These are phyloP conservation scores for Triticum monococcum DNA, from an alignment of 176 grass and related monocot species.

Conservation along the genomic window DNA sequence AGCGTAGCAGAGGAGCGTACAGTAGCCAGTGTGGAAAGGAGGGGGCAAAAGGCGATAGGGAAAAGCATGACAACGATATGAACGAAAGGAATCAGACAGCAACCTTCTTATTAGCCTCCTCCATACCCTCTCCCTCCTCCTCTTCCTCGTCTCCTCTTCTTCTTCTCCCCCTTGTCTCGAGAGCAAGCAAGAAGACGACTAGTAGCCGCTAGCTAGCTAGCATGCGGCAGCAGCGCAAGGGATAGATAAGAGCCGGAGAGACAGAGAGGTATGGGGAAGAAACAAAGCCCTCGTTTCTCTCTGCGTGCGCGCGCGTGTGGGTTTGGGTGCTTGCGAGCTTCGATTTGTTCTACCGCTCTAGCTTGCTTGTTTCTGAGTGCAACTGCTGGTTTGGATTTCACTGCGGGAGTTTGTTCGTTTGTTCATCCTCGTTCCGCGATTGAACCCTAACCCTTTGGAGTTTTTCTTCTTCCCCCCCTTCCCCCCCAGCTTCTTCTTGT, in stretches of 20 bases:
- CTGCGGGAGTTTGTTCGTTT: conserved; percentile 64
- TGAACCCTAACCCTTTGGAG: conserved; percentile 46
- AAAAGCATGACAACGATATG: conserved; percentile 69
- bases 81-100: conserved; percentile 76
- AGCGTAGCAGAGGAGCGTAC: conserved; percentile 17
- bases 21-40: conserved; percentile 32
- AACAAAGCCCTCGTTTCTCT: conserved; percentile 48
- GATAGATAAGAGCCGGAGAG: conserved; percentile 3
- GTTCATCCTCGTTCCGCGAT: conserved; percentile 35
- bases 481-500: conserved; percentile 32
- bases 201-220: neutral
- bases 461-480: conserved; percentile 22
- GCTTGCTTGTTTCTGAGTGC: conserved; percentile 61
- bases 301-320: conserved; percentile 19
- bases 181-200: conserved; percentile 20
- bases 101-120: conserved; percentile 52
- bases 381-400: conserved; percentile 73
- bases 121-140: conserved; percentile 31
- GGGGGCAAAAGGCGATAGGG: conserved; percentile 35
- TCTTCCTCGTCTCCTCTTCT: neutral
- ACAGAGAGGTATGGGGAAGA: conserved; percentile 36
- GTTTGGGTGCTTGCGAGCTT: conserved; percentile 45
- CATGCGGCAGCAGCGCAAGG: neutral
- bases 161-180: conserved; percentile 16
- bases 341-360: conserved; percentile 24